A percentile compares a stretch with the other conserved stretches of the same genome.
Evolutionary conservation across 192 early-diverging fungal species (phyloP).

Genomic region (Chytriomyces hyalinus): DNA sequence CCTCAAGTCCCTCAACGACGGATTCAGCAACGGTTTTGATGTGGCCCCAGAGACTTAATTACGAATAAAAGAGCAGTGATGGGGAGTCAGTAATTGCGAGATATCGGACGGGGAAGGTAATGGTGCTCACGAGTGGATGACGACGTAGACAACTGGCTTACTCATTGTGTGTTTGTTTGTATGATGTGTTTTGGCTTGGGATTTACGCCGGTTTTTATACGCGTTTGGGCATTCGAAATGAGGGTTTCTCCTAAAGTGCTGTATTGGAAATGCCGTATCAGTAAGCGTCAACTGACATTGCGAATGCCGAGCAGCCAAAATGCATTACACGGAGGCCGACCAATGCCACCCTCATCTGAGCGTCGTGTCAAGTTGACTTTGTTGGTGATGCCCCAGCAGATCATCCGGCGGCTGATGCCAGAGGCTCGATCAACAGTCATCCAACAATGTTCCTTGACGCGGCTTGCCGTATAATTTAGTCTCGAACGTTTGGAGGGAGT

Average conservation of each 20-base stretch:
- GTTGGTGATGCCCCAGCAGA: too few relatives aligned
- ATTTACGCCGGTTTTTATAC: neutral
- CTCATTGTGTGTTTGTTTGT: neutral
- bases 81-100: neutral
- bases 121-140: slow-evolving; percentile 63
- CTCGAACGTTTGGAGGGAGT: too few relatives aligned
- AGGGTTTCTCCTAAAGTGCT: neutral
- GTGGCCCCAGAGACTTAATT: slow-evolving; percentile 57
- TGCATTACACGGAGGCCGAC: too few relatives aligned
- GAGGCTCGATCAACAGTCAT: too few relatives aligned
- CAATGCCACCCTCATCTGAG: too few relatives aligned
- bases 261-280: too few relatives aligned
- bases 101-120: neutral
- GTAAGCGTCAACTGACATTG: too few relatives aligned
- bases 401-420: too few relatives aligned
- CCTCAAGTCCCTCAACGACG: slow-evolving; percentile 68
- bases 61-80: neutral
- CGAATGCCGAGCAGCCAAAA: too few relatives aligned
- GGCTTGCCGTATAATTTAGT: too few relatives aligned
- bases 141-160: slow-evolving; percentile 63
- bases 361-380: too few relatives aligned
- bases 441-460: too few relatives aligned
- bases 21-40: slow-evolving; percentile 69
- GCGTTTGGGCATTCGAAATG: neutral
- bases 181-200: neutral